These are phyloP conservation scores for Lomentospora prolificans DNA, from an alignment of 2,329 filamentous ascomycete species.

Conservation along the genomic window DNA sequence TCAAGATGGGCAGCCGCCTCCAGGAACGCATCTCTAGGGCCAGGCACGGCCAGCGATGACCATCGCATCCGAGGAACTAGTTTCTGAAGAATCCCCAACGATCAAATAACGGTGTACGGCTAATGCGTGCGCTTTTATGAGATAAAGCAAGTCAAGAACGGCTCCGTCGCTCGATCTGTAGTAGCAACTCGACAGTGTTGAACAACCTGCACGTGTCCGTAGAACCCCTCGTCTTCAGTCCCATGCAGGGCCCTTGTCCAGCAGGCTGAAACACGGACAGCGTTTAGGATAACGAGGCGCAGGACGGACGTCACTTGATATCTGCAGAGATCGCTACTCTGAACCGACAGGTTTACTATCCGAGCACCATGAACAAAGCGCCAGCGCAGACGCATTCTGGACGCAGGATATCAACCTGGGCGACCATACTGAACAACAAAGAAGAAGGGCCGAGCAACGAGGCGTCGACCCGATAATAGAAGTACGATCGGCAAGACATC, in stretches of 20 bases:
- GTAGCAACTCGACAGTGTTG: background rate
- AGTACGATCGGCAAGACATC: background rate
- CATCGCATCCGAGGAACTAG: too few species aligned
- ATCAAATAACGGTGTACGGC: too few species aligned
- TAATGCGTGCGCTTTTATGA: too few species aligned
- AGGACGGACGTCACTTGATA: background rate
- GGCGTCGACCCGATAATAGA: background rate
- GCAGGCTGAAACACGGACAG: background rate
- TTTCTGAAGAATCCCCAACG: too few species aligned
- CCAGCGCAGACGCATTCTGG: background rate
- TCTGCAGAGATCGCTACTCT: background rate
- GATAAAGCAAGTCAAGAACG: too few species aligned
- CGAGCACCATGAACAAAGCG: too few species aligned
- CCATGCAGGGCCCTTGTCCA: background rate
- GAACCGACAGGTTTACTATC: background rate
- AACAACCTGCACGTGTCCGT: background rate
- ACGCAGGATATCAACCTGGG: background rate
- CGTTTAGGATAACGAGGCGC: background rate
- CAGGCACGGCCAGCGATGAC: too few species aligned
- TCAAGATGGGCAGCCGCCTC: too few species aligned
- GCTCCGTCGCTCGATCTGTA: too few species aligned
- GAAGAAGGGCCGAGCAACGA: background rate
- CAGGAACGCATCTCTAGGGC: too few species aligned
- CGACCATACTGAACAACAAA: too few species aligned
- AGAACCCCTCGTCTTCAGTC: background rate